Base-by-base conservation (phyloP, 192 early-diverging fungal species). In the Chytriomyces sp. region DNA sequence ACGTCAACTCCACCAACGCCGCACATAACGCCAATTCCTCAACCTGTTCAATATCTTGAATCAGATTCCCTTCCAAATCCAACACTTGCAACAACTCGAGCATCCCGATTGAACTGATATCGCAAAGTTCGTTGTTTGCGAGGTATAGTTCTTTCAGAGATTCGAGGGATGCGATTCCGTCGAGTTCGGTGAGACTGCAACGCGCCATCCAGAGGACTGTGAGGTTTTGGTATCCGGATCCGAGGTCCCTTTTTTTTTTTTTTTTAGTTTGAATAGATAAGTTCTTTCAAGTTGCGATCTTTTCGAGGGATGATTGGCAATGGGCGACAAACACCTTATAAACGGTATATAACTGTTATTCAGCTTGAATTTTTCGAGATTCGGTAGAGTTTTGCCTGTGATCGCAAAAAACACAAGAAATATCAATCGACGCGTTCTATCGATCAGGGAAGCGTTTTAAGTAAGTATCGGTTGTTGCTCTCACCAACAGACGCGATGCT, bases 61-160 rank as follows among this genome's bases (percentile, higher is more conserved):
- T 77, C 23, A 59, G 20, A 69, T 85, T 87, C 44, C 83, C 82
- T 81, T 87, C 86, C 26, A 87, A 67, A 75, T 87, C 86, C 13
- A 87, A 62, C 13, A 84, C 61, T 53, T 83, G 49, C 47, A 87
- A 70, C 45, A 35, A 43, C 45, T 87, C 86, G 45, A 87, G 73
- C 80, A 82, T 81, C 10, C 78, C 61, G 43, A 87, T 64, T 3
- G 72, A 62, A 50, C 77, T 77, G 6, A 85, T 69, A 23, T 84
- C 83, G 13, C 23, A 7, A 45, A 87, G 80, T 49, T 83, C 75
- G 50, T 87, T 87, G 73, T 87, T 77, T 7, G 86, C 78, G 16
- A 87, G 77, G 61, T 85, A 85, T 1, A 85, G 53, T 49, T 87
- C 86, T 26, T 66, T 20, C 6, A 80, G 79, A 65, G 5, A 45